phyloP scores from a whole-genome alignment of 140 eudicot genomes.

The Senecio squalidus region DNA sequence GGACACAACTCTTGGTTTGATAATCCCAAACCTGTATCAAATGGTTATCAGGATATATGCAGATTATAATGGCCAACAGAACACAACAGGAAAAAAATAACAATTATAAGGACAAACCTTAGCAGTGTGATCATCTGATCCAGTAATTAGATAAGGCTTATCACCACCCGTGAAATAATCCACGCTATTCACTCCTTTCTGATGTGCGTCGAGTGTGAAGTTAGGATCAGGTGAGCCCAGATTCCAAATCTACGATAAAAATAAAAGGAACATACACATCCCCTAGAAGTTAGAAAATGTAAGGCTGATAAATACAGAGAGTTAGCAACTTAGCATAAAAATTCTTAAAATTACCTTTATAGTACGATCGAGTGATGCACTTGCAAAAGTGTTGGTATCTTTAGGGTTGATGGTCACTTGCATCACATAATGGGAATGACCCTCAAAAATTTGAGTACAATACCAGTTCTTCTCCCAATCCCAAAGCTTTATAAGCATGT shows the following conservation, averaged over 20 bases:
- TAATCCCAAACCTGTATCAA: constrained; percentile 85
- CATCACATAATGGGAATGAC: constrained; percentile 89
- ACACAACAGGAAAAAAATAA: neutral
- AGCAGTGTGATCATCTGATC: constrained; percentile 93
- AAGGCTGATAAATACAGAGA: constrained; percentile 3
- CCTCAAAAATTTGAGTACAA: constrained; percentile 84
- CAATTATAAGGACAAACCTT: constrained; percentile 40
- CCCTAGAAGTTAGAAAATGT: neutral
- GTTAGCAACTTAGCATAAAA: constrained; percentile 5
- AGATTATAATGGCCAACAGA: neutral
- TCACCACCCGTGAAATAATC: constrained; percentile 85
- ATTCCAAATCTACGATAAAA: constrained; percentile 63
- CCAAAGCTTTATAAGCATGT: constrained; percentile 92
- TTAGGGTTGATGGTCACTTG: constrained; percentile 86
- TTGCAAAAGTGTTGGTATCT: constrained; percentile 76
- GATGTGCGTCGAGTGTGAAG: constrained; percentile 77
- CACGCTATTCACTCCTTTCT: constrained; percentile 83
- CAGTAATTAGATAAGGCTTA: constrained; percentile 76
- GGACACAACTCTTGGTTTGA: constrained; percentile 71
- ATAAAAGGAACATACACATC: constrained; percentile 4
- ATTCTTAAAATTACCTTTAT: constrained; percentile 49
- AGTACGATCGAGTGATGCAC: constrained; percentile 86
- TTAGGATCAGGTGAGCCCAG: constrained; percentile 89
- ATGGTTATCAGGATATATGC: constrained; percentile 9
- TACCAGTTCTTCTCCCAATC: constrained; percentile 89